Conservation (phyloP, 176 grass and related monocot species). For the Ensete ventricosum region DNA sequence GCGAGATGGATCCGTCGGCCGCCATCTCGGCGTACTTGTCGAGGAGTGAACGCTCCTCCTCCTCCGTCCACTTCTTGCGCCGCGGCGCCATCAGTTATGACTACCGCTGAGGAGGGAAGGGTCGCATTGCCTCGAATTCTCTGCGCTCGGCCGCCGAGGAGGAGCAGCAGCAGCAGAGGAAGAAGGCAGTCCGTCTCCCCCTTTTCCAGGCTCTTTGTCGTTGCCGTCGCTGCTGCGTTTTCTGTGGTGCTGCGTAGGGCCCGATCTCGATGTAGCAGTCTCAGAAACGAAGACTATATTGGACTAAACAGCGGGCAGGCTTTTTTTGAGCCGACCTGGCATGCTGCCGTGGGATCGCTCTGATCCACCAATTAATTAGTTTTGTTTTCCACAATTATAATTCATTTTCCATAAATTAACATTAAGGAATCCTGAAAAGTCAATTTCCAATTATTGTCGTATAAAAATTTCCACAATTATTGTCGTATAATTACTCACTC, state of each 20-base stretch:
- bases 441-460: too few relatives aligned
- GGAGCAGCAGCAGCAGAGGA: background rate
- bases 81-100: background rate
- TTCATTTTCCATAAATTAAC: too few relatives aligned
- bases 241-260: background rate
- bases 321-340: too few relatives aligned
- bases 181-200: background rate
- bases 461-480: too few relatives aligned
- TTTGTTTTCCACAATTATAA: too few relatives aligned
- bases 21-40: conserved; percentile 19
- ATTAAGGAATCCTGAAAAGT: too few relatives aligned
- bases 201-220: too few relatives aligned
- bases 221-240: background rate
- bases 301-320: too few relatives aligned
- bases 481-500: too few relatives aligned
- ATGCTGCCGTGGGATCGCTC: too few relatives aligned
- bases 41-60: conserved; percentile 21
- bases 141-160: background rate
- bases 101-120: background rate
- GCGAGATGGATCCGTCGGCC: conserved; percentile 10
- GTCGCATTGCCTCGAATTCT: background rate
- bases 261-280: background rate
- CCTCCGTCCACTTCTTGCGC: conserved; percentile 27
- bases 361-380: too few relatives aligned
- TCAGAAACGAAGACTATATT: too few relatives aligned